Evolutionary conservation across 2,329 filamentous ascomycete species (phyloP).

Genomic region (Conoideocrella luteorostrata): DNA sequence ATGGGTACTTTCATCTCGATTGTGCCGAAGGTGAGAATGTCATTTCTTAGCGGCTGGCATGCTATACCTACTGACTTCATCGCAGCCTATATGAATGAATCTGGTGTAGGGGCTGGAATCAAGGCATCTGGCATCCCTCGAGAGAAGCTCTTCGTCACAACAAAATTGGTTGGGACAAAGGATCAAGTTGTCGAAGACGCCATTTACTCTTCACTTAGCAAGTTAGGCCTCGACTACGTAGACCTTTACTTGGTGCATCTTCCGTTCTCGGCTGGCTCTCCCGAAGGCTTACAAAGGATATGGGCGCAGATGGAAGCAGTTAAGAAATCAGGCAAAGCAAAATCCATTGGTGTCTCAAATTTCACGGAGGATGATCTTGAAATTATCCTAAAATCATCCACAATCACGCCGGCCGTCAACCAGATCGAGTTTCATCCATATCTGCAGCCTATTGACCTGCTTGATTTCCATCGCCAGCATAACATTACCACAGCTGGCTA

Average conservation of each 20-base stretch:
- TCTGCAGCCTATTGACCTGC: conserved; percentile 54
- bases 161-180: not conserved
- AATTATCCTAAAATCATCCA: conserved; percentile 40
- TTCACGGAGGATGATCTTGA: not conserved
- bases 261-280: conserved; percentile 23
- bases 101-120: no score
- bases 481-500: conserved; percentile 51
- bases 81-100: no score
- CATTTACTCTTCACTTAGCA: not conserved
- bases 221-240: not conserved
- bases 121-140: not conserved
- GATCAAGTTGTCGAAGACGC: not conserved
- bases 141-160: not conserved
- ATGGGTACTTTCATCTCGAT: no score
- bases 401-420: not conserved
- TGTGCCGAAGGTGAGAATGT: no score
- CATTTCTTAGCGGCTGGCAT: no score
- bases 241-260: conserved; percentile 13
- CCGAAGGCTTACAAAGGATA: not conserved
- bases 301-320: not conserved
- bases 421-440: conserved; percentile 31
- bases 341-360: not conserved
- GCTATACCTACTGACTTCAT: no score
- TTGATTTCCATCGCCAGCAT: conserved; percentile 51
- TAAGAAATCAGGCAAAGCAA: not conserved